These are phyloP conservation scores for Pythium utonaiense DNA, from an alignment of 352 stramenopile species.

Conservation along the genomic window DNA sequence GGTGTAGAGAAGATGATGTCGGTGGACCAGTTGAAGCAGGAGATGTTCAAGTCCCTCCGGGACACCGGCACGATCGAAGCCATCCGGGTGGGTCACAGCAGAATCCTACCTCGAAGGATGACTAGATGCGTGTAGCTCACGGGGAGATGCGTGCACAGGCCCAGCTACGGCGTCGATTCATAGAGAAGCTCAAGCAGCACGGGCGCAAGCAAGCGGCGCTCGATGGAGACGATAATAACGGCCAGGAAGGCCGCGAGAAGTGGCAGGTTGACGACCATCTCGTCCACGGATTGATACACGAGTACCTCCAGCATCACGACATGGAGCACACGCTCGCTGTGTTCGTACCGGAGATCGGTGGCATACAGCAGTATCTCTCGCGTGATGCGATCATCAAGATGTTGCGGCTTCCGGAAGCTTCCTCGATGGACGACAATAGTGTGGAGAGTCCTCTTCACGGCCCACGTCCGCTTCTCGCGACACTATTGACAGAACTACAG, in stretches of 20 bases:
- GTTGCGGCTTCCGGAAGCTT: conserved; percentile 14
- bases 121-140: not conserved
- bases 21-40: conserved; percentile 60
- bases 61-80: conserved; percentile 59
- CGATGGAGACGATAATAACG: not conserved
- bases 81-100: conserved; percentile 38
- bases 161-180: conserved; percentile 60
- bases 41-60: conserved; percentile 68
- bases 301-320: conserved; percentile 44
- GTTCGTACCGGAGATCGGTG: conserved; percentile 67
- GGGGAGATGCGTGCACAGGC: conserved; percentile 29
- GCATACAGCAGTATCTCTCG: conserved; percentile 37
- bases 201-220: conserved; percentile 15
- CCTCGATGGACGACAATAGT: conserved; percentile 12
- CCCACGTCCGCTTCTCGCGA: conserved; percentile 24
- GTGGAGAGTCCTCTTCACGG: not conserved
- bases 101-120: too few relatives aligned
- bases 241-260: conserved; percentile 1
- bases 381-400: conserved; percentile 41
- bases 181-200: conserved; percentile 64
- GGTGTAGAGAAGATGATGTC: conserved; percentile 35
- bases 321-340: conserved; percentile 64
- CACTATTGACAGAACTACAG: conserved; percentile 38
- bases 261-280: conserved; percentile 46
- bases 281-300: conserved; percentile 52